These are phyloP conservation scores for Neobulgaria alba DNA, from an alignment of 2,329 filamentous ascomycete species.

Conservation along the genomic window DNA sequence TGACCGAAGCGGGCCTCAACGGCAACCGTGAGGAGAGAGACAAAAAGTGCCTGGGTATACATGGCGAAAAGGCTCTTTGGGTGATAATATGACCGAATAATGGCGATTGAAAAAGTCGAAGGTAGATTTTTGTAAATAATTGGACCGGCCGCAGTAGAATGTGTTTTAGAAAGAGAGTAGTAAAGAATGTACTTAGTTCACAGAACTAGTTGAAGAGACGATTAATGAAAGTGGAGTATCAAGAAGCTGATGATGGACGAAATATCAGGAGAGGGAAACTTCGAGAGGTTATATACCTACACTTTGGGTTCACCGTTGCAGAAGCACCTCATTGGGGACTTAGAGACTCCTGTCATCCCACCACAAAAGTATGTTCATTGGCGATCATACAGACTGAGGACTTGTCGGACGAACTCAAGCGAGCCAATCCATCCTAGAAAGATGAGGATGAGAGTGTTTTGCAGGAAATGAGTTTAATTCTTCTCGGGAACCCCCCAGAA, in stretches of 20 bases:
- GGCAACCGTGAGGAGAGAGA: constrained; percentile 20
- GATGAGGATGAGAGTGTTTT: too few relatives aligned
- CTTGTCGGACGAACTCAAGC: too few relatives aligned
- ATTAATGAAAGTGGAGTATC: constrained; percentile 1
- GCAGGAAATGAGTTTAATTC: background rate
- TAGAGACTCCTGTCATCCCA: background rate
- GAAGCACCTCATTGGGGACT: background rate
- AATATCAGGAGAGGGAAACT: background rate
- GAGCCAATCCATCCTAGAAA: too few relatives aligned
- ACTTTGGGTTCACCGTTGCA: background rate
- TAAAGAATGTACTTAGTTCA: constrained; percentile 24
- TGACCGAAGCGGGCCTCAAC: constrained; percentile 44
- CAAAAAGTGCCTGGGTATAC: constrained; percentile 20
- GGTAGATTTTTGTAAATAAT: constrained; percentile 8
- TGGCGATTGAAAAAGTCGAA: constrained; percentile 10
- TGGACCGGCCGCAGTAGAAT: constrained; percentile 22
- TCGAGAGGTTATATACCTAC: background rate
- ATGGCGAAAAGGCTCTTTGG: constrained; percentile 14
- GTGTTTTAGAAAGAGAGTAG: constrained; percentile 14
- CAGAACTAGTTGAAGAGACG: constrained; percentile 20
- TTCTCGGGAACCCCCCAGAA: background rate
- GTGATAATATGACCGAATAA: background rate
- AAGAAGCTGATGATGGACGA: background rate
- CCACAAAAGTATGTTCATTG: background rate
- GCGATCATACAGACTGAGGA: too few relatives aligned